Evolutionary conservation across 2,329 filamentous ascomycete species (phyloP).

Genomic region (Fusarium subtropicale): DNA sequence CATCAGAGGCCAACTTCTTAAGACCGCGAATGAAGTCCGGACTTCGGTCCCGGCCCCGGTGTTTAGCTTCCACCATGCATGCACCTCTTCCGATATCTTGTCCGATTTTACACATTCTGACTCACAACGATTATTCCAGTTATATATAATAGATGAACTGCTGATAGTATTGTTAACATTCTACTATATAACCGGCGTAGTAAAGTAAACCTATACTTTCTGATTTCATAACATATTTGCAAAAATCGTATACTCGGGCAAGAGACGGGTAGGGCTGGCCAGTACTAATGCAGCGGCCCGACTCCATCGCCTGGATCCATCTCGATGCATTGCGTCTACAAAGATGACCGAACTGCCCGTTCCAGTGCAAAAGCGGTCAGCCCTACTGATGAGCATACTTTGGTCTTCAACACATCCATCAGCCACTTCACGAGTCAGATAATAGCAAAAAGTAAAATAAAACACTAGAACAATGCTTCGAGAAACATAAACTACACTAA

Average conservation of each 20-base stretch:
- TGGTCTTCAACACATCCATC: not conserved
- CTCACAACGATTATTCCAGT: not conserved
- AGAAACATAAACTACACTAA: not conserved
- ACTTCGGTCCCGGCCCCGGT: slow-evolving; percentile 15
- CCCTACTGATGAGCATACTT: not conserved
- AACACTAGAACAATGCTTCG: not conserved
- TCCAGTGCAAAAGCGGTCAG: not conserved
- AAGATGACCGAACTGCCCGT: not conserved
- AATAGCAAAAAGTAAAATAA: not conserved
- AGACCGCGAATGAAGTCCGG: slow-evolving; percentile 24
- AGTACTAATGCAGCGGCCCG: slow-evolving; percentile 5
- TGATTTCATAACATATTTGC: not conserved
- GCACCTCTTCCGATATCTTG: slow-evolving; percentile 4
- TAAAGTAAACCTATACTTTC: not conserved
- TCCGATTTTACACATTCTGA: not conserved
- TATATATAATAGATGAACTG: not conserved
- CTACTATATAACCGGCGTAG: not conserved
- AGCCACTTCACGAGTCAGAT: not conserved
- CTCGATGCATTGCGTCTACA: not conserved
- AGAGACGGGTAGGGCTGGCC: not conserved
- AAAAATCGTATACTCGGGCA: not conserved
- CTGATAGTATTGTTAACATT: not conserved
- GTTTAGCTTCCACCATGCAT: not conserved
- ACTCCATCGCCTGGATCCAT: not conserved
- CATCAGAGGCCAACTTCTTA: not conserved